Evolutionary conservation across 768 basidiomycete species (phyloP), one percentile per base, ranked within the genome.

Genomic region (Pulveroboletus sp.): DNA sequence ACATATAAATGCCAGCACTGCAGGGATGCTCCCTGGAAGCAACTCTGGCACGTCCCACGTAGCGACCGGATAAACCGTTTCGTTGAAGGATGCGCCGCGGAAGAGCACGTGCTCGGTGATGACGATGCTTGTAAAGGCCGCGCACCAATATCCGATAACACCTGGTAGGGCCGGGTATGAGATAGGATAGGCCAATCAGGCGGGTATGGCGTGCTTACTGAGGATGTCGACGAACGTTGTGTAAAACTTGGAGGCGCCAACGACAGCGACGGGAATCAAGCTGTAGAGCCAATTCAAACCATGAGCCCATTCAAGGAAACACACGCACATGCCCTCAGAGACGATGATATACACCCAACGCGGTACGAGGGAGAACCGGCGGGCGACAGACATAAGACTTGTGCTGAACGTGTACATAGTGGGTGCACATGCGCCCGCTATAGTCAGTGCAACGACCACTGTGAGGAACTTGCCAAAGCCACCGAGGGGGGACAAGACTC

Each of bases 351-450:
- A 75, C 7, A 78, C 64, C 66, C 74, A 79, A 31, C 77, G 69
- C 6, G 77, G 77, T 17, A 77, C 63, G 31, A 61, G 50, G 29
- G 61, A 52, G 39, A 72, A 68, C 55, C 61, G 63, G 9, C 50
- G 50, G 6, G 63, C 56, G 14, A 74, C 52, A 10, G 72, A 60
- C 74, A 75, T 74, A 45, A 75, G 61, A 37, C 74, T 75, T 17
- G 78, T 74, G 17, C 72, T 69, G 57, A 75, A 77, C 12, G 75
- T 75, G 60, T 84, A 84, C 69, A 82, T 79, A 33, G 79, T 79
- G 0, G 80, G 81, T 2, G 78, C 79, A 33, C 77, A 75, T 40
- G 81, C 80, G 50, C 75, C 77, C 10, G 77, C 74, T 31, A 81
- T 73, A 42, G 71, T 75, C 43, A 84, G 65, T 20, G 81, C 79